Evolutionary conservation across 192 early-diverging fungal genomes (phyloP).

Genomic region (Jimgerdemannia lactiflua): DNA sequence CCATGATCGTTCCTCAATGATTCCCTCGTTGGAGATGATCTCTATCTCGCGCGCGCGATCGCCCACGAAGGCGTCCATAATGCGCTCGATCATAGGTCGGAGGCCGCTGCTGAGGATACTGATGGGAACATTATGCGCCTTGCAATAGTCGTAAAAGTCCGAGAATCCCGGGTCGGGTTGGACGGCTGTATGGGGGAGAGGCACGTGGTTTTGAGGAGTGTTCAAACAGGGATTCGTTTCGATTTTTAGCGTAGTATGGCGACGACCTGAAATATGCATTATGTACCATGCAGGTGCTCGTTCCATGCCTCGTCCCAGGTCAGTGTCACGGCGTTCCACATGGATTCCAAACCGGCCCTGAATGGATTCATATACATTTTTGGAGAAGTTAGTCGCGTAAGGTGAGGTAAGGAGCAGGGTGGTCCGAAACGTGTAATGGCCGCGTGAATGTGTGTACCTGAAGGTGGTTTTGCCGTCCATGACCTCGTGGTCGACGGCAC

Average conservation of each 20-base stretch:
- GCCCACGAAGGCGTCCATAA: constrained; percentile 47
- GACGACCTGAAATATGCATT: no score
- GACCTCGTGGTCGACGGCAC: constrained; percentile 35
- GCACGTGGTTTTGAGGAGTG: no score
- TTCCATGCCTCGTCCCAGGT: constrained; percentile 38
- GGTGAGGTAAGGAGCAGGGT: no score
- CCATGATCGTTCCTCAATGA: constrained; percentile 48
- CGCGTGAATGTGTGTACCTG: constrained; percentile 35
- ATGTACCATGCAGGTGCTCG: constrained; percentile 25
- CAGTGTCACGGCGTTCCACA: constrained; percentile 32
- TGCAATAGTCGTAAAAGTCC: constrained; percentile 48
- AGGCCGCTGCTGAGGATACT: constrained; percentile 66
- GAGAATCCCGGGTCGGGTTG: constrained; percentile 62
- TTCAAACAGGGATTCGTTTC: no score
- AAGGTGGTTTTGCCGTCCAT: constrained; percentile 40
- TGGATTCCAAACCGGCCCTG: constrained; percentile 31
- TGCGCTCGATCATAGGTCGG: constrained; percentile 42
- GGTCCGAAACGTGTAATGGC: no score
- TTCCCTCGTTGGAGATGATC: constrained; percentile 59
- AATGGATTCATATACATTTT: not conserved
- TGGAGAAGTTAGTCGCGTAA: not conserved
- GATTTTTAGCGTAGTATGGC: no score
- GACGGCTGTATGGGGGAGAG: no score
- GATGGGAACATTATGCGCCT: constrained; percentile 50
- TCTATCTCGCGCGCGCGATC: constrained; percentile 45